Conservation (phyloP, 768 basidiomycete species). For the Hericium alpestre region DNA sequence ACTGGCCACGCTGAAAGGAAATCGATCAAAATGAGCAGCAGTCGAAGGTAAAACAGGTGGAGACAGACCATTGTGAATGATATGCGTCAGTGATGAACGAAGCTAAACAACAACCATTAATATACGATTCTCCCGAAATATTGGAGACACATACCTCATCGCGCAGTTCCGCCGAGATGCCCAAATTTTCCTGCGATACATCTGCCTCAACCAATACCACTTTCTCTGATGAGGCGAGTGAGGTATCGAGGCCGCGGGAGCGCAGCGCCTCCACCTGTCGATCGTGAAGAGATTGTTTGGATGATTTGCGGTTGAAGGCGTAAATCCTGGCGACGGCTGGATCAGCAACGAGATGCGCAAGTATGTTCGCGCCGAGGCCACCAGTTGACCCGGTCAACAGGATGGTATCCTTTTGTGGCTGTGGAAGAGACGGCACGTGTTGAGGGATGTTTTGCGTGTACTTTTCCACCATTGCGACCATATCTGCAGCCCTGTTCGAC, state of each 20-base stretch:
- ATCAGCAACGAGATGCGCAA: background rate
- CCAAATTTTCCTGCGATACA: conserved; percentile 3
- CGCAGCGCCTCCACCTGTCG: background rate
- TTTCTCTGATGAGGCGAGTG: conserved; percentile 11
- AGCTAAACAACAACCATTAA: background rate
- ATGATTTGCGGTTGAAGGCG: background rate
- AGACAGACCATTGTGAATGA: conserved; percentile 14
- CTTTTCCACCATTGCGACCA: background rate
- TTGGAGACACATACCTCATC: background rate
- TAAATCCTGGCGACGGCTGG: background rate
- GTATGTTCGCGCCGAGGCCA: background rate
- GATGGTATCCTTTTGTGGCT: background rate
- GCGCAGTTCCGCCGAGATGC: conserved; percentile 4
- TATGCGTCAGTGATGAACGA: conserved; percentile 8
- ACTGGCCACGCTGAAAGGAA: conserved; percentile 2
- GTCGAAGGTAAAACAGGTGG: background rate
- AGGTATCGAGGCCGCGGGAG: background rate
- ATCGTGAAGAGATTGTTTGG: background rate
- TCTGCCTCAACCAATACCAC: conserved; percentile 15
- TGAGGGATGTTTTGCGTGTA: conserved; percentile 1
- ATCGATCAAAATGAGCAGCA: background rate
- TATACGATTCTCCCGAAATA: background rate
- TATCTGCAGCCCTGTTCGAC: background rate
- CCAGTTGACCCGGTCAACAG: background rate
- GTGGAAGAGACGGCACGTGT: background rate